Percentiles rank a stretch among this genome's conserved stretches.
Evolutionary conservation across 495 filamentous ascomycete genomes (phyloP).

Genomic region (Talaromyces proteolyticus): DNA sequence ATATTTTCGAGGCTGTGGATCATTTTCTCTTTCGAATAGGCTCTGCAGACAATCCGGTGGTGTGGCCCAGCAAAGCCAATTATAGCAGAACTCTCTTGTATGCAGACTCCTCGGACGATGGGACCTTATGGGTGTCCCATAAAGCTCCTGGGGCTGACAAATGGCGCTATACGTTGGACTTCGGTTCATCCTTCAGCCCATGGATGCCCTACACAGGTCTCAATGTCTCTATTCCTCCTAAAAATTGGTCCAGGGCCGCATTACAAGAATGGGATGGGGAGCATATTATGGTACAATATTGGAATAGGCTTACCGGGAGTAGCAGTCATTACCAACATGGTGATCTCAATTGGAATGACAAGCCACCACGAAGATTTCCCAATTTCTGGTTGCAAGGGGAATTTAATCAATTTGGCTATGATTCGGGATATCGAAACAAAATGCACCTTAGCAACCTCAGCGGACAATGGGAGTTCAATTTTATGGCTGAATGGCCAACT

Average conservation of each 20-base stretch:
- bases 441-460: slow-evolving; percentile 44
- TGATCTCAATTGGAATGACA: slow-evolving; percentile 35
- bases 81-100: slow-evolving; percentile 43
- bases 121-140: slow-evolving; percentile 38
- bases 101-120: slow-evolving; percentile 21
- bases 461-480: slow-evolving; percentile 40
- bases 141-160: slow-evolving; percentile 52
- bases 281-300: slow-evolving; percentile 59
- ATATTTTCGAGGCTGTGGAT: slow-evolving; percentile 18
- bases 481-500: slow-evolving; percentile 47
- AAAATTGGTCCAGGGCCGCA: slow-evolving; percentile 46
- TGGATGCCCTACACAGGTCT: slow-evolving; percentile 45
- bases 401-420: slow-evolving; percentile 61
- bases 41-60: slow-evolving; percentile 37
- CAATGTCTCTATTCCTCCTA: slow-evolving; percentile 26
- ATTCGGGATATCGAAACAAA: slow-evolving; percentile 45
- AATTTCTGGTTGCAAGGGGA: slow-evolving; percentile 55
- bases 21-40: slow-evolving; percentile 42
- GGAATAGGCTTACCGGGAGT: slow-evolving; percentile 51
- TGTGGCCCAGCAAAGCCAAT: slow-evolving; percentile 44
- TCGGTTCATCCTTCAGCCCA: slow-evolving; percentile 44
- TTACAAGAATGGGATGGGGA: slow-evolving; percentile 53
- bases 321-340: slow-evolving; percentile 53
- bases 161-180: slow-evolving; percentile 53
- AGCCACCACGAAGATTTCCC: slow-evolving; percentile 43